Evolutionary conservation across 805 yeast genomes (phyloP).

Genomic region (Candida adriatica): DNA sequence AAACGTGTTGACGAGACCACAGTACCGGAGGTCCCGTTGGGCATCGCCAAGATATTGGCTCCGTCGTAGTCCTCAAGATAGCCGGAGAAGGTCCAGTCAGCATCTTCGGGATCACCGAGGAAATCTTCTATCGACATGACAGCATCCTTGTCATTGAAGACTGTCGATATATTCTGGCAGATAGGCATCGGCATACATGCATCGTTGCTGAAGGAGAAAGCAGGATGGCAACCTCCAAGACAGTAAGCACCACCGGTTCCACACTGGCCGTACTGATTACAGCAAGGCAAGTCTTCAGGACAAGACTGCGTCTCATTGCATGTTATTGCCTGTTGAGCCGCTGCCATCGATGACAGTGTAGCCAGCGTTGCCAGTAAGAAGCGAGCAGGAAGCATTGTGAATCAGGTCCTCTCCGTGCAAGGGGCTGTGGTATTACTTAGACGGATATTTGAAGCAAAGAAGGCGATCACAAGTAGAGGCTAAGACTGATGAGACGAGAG

Average conservation of each 20-base stretch:
- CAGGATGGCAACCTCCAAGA: constrained; percentile 83
- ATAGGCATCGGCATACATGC: constrained; percentile 87
- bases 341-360: neutral
- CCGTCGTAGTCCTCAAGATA: constrained; percentile 47
- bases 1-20: constrained; percentile 73
- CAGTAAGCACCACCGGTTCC: constrained; percentile 79
- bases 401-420: too few relatives aligned
- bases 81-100: constrained; percentile 65
- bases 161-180: constrained; percentile 44
- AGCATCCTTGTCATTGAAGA: constrained; percentile 30
- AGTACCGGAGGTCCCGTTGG: constrained; percentile 65
- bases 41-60: constrained; percentile 68
- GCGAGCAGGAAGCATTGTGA: neutral
- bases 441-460: too few relatives aligned
- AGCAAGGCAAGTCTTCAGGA: constrained; percentile 80
- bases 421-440: too few relatives aligned
- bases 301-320: constrained; percentile 56
- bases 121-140: constrained; percentile 22
- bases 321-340: constrained; percentile 4
- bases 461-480: too few relatives aligned
- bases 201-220: constrained; percentile 25
- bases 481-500: too few relatives aligned
- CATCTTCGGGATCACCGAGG: constrained; percentile 62
- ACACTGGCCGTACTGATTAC: constrained; percentile 74
- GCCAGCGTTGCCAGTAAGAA: constrained; percentile 2